Conservation (phyloP, 345 rosid genomes). For the Microthlaspi erraticum region DNA sequence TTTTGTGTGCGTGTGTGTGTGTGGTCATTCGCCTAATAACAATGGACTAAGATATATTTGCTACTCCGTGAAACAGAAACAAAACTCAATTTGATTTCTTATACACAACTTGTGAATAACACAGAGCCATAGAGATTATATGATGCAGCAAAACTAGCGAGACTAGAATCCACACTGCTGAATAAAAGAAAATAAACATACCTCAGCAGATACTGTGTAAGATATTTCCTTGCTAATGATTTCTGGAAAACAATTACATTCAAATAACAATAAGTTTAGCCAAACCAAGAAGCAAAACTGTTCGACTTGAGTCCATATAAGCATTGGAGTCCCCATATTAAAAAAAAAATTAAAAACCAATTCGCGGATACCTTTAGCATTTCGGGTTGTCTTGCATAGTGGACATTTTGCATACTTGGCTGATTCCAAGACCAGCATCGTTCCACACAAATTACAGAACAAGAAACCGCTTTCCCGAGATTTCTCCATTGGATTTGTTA, state of each 20-base stretch:
- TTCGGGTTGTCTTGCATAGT: slow-evolving; percentile 19
- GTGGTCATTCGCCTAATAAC: slow-evolving; percentile 2
- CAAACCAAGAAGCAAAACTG: slow-evolving; percentile 14
- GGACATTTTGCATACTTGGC: slow-evolving; percentile 39
- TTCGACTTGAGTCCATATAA: not conserved
- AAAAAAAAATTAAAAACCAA: not conserved
- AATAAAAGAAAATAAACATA: not conserved
- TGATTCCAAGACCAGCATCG: slow-evolving; percentile 41
- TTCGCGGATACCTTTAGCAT: slow-evolving; percentile 28
- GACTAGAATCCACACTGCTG: slow-evolving; percentile 1
- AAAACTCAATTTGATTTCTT: not conserved
- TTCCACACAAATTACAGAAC: slow-evolving; percentile 43
- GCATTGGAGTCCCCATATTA: not conserved
- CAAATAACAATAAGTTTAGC: not conserved
- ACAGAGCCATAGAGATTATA: not conserved
- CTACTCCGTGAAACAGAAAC: slow-evolving; percentile 2
- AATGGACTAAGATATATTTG: not conserved
- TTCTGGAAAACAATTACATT: slow-evolving; percentile 28
- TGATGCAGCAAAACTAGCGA: not conserved
- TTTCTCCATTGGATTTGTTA: too few species aligned
- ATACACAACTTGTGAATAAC: slow-evolving; percentile 16
- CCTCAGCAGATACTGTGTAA: slow-evolving; percentile 38
- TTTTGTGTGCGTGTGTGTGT: not conserved
- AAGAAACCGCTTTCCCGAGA: slow-evolving; percentile 40
- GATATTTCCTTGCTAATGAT: slow-evolving; percentile 36